These are phyloP conservation scores for Nigrospora osmanthi DNA, from an alignment of 2,329 filamentous ascomycete genomes.

Conservation along the genomic window DNA sequence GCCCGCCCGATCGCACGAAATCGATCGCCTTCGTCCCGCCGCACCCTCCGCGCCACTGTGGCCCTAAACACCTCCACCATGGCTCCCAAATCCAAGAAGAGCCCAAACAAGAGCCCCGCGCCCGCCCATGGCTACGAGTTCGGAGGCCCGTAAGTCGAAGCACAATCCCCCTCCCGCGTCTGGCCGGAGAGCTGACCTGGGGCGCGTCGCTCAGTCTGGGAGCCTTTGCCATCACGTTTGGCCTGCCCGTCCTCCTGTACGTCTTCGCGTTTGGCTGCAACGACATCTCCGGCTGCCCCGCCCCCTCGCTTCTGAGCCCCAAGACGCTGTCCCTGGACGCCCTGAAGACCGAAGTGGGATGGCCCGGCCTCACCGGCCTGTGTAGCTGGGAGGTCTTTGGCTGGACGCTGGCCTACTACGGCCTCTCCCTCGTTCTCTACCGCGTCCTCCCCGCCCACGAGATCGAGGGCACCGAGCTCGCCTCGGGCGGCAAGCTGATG, in stretches of 20 bases:
- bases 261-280: constrained; percentile 81
- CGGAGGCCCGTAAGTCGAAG: constrained; percentile 33
- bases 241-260: constrained; percentile 73
- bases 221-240: constrained; percentile 69
- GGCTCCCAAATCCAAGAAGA: constrained; percentile 21
- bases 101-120: constrained; percentile 5
- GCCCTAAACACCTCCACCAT: constrained; percentile 25
- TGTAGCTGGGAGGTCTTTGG: constrained; percentile 60
- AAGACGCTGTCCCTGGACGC: constrained; percentile 62
- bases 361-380: constrained; percentile 69
- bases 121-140: constrained; percentile 30
- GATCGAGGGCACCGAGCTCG: constrained; percentile 61
- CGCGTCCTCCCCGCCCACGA: constrained; percentile 68
- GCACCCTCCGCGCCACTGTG: background rate
- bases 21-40: too few species aligned
- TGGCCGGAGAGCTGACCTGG: background rate
- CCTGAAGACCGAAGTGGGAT: constrained; percentile 74
- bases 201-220: constrained; percentile 50
- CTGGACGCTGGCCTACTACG: constrained; percentile 72
- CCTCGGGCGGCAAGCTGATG: constrained; percentile 64
- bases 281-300: constrained; percentile 84
- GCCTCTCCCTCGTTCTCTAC: constrained; percentile 67
- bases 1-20: too few species aligned
- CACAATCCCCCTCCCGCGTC: too few species aligned
- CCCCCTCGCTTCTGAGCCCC: constrained; percentile 70